Evolutionary conservation across 202 grass and related monocot species (phyloP).

Genomic region (Miscanthus sacchariflorus): DNA sequence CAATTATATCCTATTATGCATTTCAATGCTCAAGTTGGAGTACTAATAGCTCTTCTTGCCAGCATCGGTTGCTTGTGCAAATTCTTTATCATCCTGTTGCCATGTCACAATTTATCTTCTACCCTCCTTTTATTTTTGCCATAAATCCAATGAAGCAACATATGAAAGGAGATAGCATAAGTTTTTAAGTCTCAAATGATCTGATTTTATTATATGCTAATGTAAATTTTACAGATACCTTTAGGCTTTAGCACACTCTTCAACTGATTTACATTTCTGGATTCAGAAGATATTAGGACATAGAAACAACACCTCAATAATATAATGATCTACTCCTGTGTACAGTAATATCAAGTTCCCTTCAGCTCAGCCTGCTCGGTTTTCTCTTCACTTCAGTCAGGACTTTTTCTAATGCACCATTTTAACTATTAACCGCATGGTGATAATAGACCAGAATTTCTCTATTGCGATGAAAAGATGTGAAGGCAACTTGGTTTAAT

Average conservation of each 20-base stretch:
- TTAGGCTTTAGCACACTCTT: neutral
- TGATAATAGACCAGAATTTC: neutral
- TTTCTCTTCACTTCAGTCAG: neutral
- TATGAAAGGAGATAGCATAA: neutral
- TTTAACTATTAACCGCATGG: neutral
- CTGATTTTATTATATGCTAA: constrained; percentile 4
- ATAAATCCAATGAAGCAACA: neutral
- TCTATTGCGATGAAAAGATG: neutral
- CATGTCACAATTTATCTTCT: neutral
- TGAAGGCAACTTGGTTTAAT: neutral
- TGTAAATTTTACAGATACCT: neutral
- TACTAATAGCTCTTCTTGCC: neutral
- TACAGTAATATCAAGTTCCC: neutral
- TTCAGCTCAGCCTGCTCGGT: neutral
- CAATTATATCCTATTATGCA: neutral
- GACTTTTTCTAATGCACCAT: neutral
- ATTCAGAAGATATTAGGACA: constrained; percentile 15
- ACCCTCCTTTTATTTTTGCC: constrained; percentile 12
- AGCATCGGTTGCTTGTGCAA: neutral
- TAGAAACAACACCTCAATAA: neutral
- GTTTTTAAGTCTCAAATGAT: constrained; percentile 6
- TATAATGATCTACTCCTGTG: constrained; percentile 11
- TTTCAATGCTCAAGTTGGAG: neutral
- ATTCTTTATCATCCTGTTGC: neutral
- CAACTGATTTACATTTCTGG: constrained; percentile 2